Evolutionary conservation across 139 green algal genomes (phyloP), one percentile per base, ranked within the genome.

Genomic region (Haematococcus lacustris): DNA sequence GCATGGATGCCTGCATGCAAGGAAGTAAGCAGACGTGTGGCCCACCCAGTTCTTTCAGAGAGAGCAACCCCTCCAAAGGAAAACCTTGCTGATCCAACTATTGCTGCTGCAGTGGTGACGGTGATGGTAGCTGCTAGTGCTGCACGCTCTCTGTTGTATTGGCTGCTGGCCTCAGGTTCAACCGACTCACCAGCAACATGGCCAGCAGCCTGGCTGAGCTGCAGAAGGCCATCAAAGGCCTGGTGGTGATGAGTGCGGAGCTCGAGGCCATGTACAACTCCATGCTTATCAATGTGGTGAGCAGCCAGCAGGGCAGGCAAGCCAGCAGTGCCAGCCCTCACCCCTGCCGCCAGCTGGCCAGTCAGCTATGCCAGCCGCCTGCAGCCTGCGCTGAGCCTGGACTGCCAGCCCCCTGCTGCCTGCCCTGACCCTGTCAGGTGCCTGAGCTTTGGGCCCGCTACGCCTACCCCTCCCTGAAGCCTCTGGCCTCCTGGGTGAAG

Each of bases 191-290:
- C 0, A 0, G 5, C 1, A 59, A 41, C 5, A 71, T 96, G 64
- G 51, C 43, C 0, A 37, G n/a, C 32, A 89, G 76, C 57, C 74
- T 95, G 57, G 35, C 23, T 51, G 83, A 93, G 78, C 85, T 93
- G 61, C 83, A 93, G 77, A 88, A 88, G 67, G 91, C 90, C 1
- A 91, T 96, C 76, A 82, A 88, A 67, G 91, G 91, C 23, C 53
- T 91, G 75, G 90, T 94, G 60, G 87, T 94, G 9, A 96, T 96
- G 91, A 91, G 82, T 67, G 73, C 51, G 23, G 89, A 95, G 70
- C 80, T 96, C 63, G 91, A 96, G 82, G 71, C 50, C 25, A 88
- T 94, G 74, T 90, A 88, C 78, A 83, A 82, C 41, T 71, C 65
- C 70, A 82, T 96, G 71, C 78, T 93, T 38, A 86, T 87, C 75